phyloP scores from a whole-genome alignment of 164 flowering plant species.

The Amborella trichopoda region DNA sequence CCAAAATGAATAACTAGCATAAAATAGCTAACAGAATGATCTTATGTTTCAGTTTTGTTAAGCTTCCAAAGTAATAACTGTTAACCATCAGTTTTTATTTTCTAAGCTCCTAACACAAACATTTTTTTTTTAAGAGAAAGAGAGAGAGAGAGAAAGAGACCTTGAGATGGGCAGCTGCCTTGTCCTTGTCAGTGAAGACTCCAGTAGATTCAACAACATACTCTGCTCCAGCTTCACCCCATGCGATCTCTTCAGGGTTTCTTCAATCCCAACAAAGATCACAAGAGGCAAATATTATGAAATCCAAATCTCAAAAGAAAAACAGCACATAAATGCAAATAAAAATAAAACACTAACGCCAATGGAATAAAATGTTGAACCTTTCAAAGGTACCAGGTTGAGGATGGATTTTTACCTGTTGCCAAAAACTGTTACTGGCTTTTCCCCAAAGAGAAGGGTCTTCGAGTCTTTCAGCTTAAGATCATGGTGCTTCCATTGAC shows the following conservation, averaged over 20 bases:
- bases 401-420: constrained; percentile 25
- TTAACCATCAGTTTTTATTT: neutral
- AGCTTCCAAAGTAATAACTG: neutral
- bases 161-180: constrained; percentile 76
- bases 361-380: neutral
- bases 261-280: constrained; percentile 5
- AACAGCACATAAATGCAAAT: neutral
- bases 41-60: no score
- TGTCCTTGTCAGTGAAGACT: constrained; percentile 60
- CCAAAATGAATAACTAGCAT: neutral
- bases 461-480: constrained; percentile 59
- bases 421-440: constrained; percentile 64
- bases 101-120: neutral
- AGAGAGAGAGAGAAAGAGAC: constrained; percentile 10
- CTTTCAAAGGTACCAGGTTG: neutral
- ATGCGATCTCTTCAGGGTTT: constrained; percentile 40
- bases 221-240: constrained; percentile 45
- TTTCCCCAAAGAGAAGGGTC: constrained; percentile 79
- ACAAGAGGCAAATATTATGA: neutral
- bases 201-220: constrained; percentile 48
- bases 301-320: neutral
- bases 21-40: neutral
- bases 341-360: neutral
- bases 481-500: constrained; percentile 71
- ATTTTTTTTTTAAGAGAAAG: neutral